phyloP scores from a whole-genome alignment of 2,329 filamentous ascomycete species.

The Colletotrichum ledebouriae region DNA sequence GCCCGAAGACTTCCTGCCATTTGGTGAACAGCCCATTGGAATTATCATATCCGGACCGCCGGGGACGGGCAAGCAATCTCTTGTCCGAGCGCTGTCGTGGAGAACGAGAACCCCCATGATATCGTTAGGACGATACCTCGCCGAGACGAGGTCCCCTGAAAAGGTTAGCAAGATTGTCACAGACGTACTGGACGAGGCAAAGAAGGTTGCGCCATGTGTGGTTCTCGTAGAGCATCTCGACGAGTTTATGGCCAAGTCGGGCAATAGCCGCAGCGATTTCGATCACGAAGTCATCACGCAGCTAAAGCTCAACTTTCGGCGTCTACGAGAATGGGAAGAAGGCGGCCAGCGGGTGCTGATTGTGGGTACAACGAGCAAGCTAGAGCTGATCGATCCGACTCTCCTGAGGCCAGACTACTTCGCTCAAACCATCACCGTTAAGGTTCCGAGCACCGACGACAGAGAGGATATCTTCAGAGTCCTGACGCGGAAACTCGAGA shows the following conservation, averaged over 20 bases:
- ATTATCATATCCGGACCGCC: constrained; percentile 84
- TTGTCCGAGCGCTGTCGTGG: constrained; percentile 80
- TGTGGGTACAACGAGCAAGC: constrained; percentile 89
- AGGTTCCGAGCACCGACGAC: constrained; percentile 84
- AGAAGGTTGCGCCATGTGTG: constrained; percentile 86
- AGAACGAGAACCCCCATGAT: constrained; percentile 81
- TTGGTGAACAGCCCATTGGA: constrained; percentile 65
- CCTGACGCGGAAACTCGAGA: constrained; percentile 74
- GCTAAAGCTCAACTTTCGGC: constrained; percentile 88
- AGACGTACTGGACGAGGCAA: constrained; percentile 78
- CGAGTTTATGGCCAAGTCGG: constrained; percentile 83
- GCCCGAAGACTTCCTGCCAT: constrained; percentile 30
- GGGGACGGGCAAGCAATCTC: constrained; percentile 84
- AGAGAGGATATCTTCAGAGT: constrained; percentile 83
- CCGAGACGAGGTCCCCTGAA: constrained; percentile 50
- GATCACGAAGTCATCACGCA: constrained; percentile 89
- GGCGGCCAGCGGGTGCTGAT: constrained; percentile 84
- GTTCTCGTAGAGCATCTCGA: constrained; percentile 96
- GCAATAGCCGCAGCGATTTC: constrained; percentile 88
- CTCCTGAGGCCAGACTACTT: constrained; percentile 82
- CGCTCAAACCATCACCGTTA: constrained; percentile 87
- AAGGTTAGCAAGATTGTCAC: constrained; percentile 55
- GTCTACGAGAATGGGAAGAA: constrained; percentile 78
- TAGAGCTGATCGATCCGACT: constrained; percentile 86
- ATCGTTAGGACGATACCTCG: constrained; percentile 57